phyloP scores from a whole-genome alignment of 441 rosid species.

The Populus hybrid region DNA sequence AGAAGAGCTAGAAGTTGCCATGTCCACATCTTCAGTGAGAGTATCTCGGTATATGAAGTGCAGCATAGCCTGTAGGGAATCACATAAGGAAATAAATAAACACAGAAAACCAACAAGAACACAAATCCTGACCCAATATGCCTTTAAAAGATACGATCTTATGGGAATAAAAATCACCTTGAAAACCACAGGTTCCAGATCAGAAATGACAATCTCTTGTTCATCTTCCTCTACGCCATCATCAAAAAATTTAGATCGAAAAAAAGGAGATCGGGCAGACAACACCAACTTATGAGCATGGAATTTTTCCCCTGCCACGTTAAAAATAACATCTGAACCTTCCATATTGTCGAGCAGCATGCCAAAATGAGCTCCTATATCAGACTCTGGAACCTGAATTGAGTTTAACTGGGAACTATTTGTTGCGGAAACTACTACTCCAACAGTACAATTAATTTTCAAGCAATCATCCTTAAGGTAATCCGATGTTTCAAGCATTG shows the following conservation, averaged over 20 bases:
- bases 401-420: slow-evolving; percentile 39
- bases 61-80: slow-evolving; percentile 40
- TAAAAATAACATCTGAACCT: slow-evolving; percentile 45
- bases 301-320: slow-evolving; percentile 45
- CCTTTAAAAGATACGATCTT: slow-evolving; percentile 2
- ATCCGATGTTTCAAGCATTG: slow-evolving; percentile 50
- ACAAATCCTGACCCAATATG: background rate
- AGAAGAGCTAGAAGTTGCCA: slow-evolving; percentile 34
- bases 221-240: slow-evolving; percentile 22
- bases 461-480: slow-evolving; percentile 54
- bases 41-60: slow-evolving; percentile 47
- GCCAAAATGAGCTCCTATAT: slow-evolving; percentile 52
- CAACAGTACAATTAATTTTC: slow-evolving; percentile 56
- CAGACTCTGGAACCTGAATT: slow-evolving; percentile 48
- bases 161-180: slow-evolving; percentile 32
- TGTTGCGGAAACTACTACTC: slow-evolving; percentile 47
- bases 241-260: slow-evolving; percentile 37
- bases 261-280: slow-evolving; percentile 50
- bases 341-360: slow-evolving; percentile 43
- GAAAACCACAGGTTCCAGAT: slow-evolving; percentile 48
- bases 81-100: background rate
- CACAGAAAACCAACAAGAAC: slow-evolving; percentile 3
- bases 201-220: slow-evolving; percentile 35
- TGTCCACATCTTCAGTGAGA: slow-evolving; percentile 48
- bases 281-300: slow-evolving; percentile 52